Base-by-base conservation (phyloP, 83 land plant species). In the Thuja plicata region DNA sequence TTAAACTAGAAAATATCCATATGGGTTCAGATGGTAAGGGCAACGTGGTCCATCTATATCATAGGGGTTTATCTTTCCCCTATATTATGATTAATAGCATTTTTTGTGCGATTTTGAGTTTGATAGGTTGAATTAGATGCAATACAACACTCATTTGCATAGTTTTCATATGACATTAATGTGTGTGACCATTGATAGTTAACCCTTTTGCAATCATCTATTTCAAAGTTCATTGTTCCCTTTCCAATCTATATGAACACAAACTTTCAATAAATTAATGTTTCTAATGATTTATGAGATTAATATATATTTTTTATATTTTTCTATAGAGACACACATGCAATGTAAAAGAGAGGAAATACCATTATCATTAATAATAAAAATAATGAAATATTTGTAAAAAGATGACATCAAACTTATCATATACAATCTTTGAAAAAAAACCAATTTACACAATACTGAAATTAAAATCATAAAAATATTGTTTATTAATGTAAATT, bases 181-280 rank as follows among this genome's bases (percentile, higher is more conserved):
- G 93, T 91, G 83, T 92, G 96, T 1, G 87, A 80, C 95, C 94
- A 93, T 34, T 45, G 87, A 81, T 86, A 92, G 43, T 94, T 92
- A 40, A 62, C 12, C 16, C 24, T 32, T 5, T 92, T 93, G 41
- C 40, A n/a, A 27, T n/a, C 7, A 38, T 87, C 81, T 1, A 87
- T 88, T 9, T 4, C 16, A 66, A 79, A 41, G 13, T 95, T 90
- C 11, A 91, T 88, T 27, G 50, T 41, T 27, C 91, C 92, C 84
- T 95, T 95, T 3, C 95, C 96, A 34, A 95, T 91, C 96, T 95
- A 90, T 30, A 86, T 62, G 16, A 11, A 50, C 10, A n/a, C 30
- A 15, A 76, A 87, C 13, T 50, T 50, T 50, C 1, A 50, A 50
- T 50, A 50, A 6, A 2, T 19, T 16, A 62, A 27, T 37, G 16